These are phyloP conservation scores for Xylaria scruposa DNA, from an alignment of 495 filamentous ascomycete species.

Conservation along the genomic window DNA sequence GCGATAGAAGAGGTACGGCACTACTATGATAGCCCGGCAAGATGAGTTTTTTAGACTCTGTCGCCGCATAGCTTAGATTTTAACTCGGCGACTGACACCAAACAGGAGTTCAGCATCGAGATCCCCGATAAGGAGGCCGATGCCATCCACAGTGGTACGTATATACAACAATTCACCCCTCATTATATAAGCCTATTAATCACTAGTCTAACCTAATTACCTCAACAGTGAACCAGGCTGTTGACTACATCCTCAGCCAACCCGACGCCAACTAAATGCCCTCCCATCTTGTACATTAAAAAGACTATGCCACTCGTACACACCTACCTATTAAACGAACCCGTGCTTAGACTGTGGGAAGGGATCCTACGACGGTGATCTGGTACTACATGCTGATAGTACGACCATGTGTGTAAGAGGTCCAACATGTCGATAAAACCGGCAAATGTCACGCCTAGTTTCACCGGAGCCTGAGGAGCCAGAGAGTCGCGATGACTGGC, in stretches of 20 bases:
- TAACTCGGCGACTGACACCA: conserved; percentile 36
- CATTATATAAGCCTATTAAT: neutral
- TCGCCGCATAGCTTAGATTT: neutral
- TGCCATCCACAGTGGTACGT: conserved; percentile 93
- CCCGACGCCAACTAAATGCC: conserved; percentile 72
- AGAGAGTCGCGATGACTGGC: conserved; percentile 27
- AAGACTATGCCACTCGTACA: conserved; percentile 38
- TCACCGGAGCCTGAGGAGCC: conserved; percentile 18
- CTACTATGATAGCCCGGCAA: neutral
- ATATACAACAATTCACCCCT: neutral
- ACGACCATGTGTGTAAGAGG: conserved; percentile 4
- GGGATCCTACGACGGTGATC: conserved; percentile 2
- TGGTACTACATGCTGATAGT: conserved; percentile 1
- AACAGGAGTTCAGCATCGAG: conserved; percentile 98
- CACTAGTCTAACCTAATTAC: conserved; percentile 29
- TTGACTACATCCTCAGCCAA: conserved; percentile 93
- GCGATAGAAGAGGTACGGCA: conserved; percentile 94
- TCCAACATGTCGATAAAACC: neutral
- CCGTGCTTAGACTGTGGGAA: conserved; percentile 28
- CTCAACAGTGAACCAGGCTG: conserved; percentile 85
- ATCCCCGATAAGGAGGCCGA: conserved; percentile 99
- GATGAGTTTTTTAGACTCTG: neutral
- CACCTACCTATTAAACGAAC: conserved; percentile 28
- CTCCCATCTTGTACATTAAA: conserved; percentile 36
- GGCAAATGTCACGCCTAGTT: neutral